phyloP scores from a whole-genome alignment of 2,329 filamentous ascomycete genomes.

The Hymenoscyphus fructigenus region DNA sequence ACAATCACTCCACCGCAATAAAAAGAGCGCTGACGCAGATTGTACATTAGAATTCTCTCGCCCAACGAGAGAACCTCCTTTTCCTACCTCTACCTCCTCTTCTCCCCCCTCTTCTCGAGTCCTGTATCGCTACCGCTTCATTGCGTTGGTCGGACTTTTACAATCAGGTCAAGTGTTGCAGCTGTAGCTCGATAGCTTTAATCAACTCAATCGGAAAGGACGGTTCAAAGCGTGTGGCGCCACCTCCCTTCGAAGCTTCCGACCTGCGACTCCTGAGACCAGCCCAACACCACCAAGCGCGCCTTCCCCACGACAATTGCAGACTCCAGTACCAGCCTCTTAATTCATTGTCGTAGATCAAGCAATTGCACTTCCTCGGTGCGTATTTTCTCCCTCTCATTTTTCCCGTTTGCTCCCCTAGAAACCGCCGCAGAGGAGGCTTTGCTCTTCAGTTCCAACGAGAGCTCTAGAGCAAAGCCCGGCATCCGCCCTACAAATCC shows the following conservation, averaged over 20 bases:
- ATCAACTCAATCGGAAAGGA: no score
- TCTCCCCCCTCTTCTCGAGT: background rate
- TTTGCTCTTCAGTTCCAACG: background rate
- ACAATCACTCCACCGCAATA: slow-evolving; percentile 3
- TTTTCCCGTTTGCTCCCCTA: background rate
- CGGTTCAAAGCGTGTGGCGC: background rate
- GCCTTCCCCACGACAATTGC: slow-evolving; percentile 4
- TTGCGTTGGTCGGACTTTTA: background rate
- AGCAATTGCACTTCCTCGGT: slow-evolving; percentile 2
- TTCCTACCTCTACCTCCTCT: background rate
- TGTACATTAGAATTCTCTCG: background rate
- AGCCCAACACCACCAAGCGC: slow-evolving; percentile 5
- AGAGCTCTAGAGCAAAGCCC: background rate
- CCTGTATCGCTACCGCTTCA: slow-evolving; percentile 2
- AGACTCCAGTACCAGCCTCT: background rate
- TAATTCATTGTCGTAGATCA: background rate
- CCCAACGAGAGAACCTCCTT: background rate
- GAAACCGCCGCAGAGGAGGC: background rate
- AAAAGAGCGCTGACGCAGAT: background rate
- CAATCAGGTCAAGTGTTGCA: background rate
- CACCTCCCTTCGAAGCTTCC: background rate
- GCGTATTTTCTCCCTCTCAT: background rate
- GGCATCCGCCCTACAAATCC: background rate
- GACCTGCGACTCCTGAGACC: background rate
- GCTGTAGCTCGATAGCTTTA: background rate